Evolutionary conservation across 164 flowering plant species (phyloP), one percentile per base, ranked within the genome.

Genomic region (Euptelea pleiosperma): DNA sequence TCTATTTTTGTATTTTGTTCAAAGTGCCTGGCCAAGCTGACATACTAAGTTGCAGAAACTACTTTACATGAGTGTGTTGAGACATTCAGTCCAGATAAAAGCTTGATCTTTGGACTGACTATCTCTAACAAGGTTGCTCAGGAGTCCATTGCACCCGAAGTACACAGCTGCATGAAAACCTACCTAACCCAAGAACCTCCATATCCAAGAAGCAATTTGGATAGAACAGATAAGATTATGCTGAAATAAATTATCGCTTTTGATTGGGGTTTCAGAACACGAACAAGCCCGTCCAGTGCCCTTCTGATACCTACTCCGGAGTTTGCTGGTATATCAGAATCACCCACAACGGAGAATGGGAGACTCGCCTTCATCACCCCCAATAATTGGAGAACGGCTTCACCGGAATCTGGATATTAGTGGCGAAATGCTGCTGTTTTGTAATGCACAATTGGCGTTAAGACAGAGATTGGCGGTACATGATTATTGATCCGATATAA

Each of bases 151-250:
- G 45, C 44, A 22, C 6, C 6, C n/a, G n/a, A 35, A n/a, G 47
- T 25, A 50, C 28, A n/a, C 48, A 52, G 19, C 41, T 21, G 53
- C 30, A 45, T 19, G 36, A 25, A 15, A 25, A 51, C 22, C 44
- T 36, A 60, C 35, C 55, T 52, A 19, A 18, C 19, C 61, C 67
- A 19, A 57, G 48, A 29, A 26, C 52, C 26, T 52, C 30, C 6
- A 24, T 18, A 52, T 29, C 46, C 56, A 30, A 58, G 29, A 63
- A 63, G 61, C 34, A 14, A 63, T 53, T 53, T 46, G 56, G 57
- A 58, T 51, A 21, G 31, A 55, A 54, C 37, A 55, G 53, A 65
- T 33, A 42, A 30, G 18, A 46, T 59, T 67, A 52, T 36, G 67
- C 56, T 34, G 24, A n/a, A 48, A 63, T 48, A 53, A 69, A 42